A percentile compares a stretch with the other conserved stretches of the same genome.
These are phyloP conservation scores for Chlamydomonas reinhardtii DNA, from an alignment of 163 green algal species.

Conservation along the genomic window DNA sequence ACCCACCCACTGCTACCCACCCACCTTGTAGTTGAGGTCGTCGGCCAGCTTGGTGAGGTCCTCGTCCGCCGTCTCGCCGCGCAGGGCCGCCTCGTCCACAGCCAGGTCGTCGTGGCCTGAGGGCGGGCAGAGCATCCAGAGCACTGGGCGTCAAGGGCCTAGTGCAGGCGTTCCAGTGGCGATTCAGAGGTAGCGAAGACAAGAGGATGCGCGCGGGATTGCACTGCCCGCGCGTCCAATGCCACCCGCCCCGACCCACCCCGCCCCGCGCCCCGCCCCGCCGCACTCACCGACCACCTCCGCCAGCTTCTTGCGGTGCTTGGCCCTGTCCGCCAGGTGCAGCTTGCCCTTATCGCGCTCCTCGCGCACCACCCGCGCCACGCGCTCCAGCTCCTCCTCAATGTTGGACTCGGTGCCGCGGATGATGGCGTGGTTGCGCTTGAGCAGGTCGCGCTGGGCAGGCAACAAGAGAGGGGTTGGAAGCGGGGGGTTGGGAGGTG, in stretches of 20 bases:
- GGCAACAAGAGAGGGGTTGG: too few relatives aligned
- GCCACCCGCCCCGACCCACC: too few relatives aligned
- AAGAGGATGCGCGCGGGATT: too few relatives aligned
- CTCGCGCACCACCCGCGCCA: conserved; percentile 53
- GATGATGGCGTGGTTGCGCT: conserved; percentile 70
- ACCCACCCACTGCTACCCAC: neutral
- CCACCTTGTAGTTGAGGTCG: conserved; percentile 53
- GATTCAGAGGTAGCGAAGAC: too few relatives aligned
- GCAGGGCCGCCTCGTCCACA: conserved; percentile 59
- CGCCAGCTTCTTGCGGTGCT: conserved; percentile 49
- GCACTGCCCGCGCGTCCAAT: too few relatives aligned
- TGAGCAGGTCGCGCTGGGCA: conserved; percentile 42
- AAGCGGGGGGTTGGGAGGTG: too few relatives aligned
- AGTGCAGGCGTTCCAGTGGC: too few relatives aligned
- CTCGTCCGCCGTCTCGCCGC: neutral
- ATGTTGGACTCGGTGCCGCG: conserved; percentile 76
- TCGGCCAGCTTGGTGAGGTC: conserved; percentile 41
- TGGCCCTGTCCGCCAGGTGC: conserved; percentile 50
- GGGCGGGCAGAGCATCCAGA: too few relatives aligned
- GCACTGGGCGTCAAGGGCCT: too few relatives aligned
- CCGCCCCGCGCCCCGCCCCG: neutral
- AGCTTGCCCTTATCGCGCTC: conserved; percentile 66
- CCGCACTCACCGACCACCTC: conserved; percentile 5
- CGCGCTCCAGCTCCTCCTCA: conserved; percentile 61
- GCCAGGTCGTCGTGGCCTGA: conserved; percentile 35